Evolutionary conservation across 352 stramenopile genomes (phyloP), one percentile per base, ranked within the genome.

Genomic region (Globisporangium cystogenes): DNA sequence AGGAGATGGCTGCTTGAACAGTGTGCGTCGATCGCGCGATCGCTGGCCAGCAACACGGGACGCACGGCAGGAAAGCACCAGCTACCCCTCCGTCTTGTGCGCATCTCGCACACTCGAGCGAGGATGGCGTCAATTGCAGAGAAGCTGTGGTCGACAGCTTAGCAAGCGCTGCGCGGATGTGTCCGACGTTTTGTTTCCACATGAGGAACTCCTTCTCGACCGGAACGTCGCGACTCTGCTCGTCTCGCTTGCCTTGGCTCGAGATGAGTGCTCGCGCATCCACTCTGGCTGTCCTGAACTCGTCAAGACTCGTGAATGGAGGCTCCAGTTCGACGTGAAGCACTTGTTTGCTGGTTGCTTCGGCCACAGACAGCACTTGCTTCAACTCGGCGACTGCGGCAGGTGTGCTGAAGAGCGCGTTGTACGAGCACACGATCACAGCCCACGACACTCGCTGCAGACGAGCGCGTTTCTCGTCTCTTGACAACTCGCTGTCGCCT

Each of bases 291-390:
- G 16, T 20, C 48, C 33, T 55, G 44, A 74, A 77, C 2, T 65
- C 59, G 0, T 68, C 62, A n/a, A 77, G 42, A 12, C 35, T 58
- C 26, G 48, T 7, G 15, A 66, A 44, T 0, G 55, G 57, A 31
- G 24, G 1, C 45, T 77, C 65, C 16, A 77, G n/a, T 31, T 74
- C 47, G 16, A 73, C 39, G 14, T 74, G 59, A 37, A 65, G 53
- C 1, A 77, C 63, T 6, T 49, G 57, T 39, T 70, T 72, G 0
- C 35, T 43, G 4, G 26, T 24, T 27, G 65, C 21, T 4, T 51
- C 33, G 1, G 58, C 65, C 29, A 23, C 26, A 0, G 18, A 20
- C 3, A 76, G 43, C 16, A 52, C 44, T 6, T 55, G 44, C 41
- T 55, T 66, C 40, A 76, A 21, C 3, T 74, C 59, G 1, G n/a